phyloP scores from a whole-genome alignment of 768 basidiomycete species.

The Naganishia vaughanmartiniae region DNA sequence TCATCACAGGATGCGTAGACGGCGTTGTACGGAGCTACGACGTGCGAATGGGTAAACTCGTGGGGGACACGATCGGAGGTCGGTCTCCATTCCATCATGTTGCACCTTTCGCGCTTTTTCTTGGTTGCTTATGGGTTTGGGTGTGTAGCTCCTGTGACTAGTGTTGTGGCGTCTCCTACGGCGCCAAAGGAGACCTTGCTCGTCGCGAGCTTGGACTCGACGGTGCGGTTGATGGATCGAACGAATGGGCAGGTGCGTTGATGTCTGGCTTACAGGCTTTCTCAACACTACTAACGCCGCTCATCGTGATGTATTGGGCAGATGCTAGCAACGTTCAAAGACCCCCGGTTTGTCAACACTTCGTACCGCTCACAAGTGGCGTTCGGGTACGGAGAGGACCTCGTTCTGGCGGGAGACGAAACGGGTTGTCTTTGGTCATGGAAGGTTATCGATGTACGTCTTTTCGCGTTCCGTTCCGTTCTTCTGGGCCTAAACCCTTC shows the following conservation, averaged over 20 bases:
- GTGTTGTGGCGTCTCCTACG: constrained; percentile 65
- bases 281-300: not conserved
- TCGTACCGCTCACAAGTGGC: constrained; percentile 72
- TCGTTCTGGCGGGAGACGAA: constrained; percentile 83
- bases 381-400: constrained; percentile 79
- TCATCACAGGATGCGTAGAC: constrained; percentile 83
- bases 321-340: constrained; percentile 73
- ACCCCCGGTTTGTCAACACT: constrained; percentile 21
- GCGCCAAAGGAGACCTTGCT: constrained; percentile 67
- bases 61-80: constrained; percentile 88
- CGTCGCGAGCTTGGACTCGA: constrained; percentile 77
- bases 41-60: constrained; percentile 84
- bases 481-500: too few relatives aligned
- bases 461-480: too few relatives aligned
- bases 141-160: constrained; percentile 74
- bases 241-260: constrained; percentile 59
- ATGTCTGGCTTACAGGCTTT: not conserved
- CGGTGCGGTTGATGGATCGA: constrained; percentile 80
- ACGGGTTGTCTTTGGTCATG: constrained; percentile 84
- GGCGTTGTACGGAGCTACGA: constrained; percentile 92
- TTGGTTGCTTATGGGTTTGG: not conserved
- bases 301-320: constrained; percentile 41
- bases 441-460: constrained; percentile 82
- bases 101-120: not conserved
- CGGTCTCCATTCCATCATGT: constrained; percentile 45